Conservation (phyloP, 2,329 filamentous ascomycete species). For the Epichloe amarillans region DNA sequence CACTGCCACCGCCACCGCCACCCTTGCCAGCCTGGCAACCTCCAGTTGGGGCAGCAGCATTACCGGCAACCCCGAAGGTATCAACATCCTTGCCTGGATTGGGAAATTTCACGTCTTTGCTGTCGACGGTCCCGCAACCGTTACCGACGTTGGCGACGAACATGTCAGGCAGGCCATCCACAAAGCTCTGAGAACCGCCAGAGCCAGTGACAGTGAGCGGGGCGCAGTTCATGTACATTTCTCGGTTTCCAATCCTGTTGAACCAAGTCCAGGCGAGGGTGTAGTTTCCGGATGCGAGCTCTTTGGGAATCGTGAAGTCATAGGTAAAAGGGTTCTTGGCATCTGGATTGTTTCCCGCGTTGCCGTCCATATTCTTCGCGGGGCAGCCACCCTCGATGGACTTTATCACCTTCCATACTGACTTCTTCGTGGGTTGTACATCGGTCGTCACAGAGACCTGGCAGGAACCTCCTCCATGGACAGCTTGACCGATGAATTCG, state of each 20-base stretch:
- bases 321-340: conserved; percentile 43
- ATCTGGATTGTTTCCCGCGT: conserved; percentile 32
- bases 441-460: conserved; percentile 82
- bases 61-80: conserved; percentile 25
- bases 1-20: too few relatives aligned
- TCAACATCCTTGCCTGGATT: conserved; percentile 45
- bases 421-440: conserved; percentile 47
- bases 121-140: conserved; percentile 36
- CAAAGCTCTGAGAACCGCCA: conserved; percentile 35
- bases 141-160: conserved; percentile 54
- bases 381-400: conserved; percentile 82
- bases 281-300: conserved; percentile 62
- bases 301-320: conserved; percentile 56
- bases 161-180: conserved; percentile 53
- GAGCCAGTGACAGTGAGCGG: conserved; percentile 51
- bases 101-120: conserved; percentile 45
- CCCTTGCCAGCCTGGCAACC: not conserved
- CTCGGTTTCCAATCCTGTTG: conserved; percentile 82
- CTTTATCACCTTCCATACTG: conserved; percentile 78
- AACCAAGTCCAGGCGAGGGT: conserved; percentile 90
- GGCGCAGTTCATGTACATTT: conserved; percentile 97
- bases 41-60: conserved; percentile 12
- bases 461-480: conserved; percentile 86
- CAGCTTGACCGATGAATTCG: conserved; percentile 55
- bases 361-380: conserved; percentile 40